Conservation (phyloP, 805 yeast genomes). For the Kazachstania martiniae region DNA sequence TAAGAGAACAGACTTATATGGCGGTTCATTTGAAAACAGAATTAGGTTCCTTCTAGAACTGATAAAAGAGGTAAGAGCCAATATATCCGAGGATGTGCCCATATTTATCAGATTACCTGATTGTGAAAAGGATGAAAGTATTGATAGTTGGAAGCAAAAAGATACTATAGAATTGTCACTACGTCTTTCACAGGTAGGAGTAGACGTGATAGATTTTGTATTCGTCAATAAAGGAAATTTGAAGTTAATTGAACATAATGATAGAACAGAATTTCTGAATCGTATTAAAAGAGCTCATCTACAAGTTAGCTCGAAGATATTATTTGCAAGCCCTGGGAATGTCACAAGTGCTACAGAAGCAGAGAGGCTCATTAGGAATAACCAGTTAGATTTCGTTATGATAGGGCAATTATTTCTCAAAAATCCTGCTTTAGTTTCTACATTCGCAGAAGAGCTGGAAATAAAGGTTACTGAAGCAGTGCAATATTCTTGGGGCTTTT, state of each 20-base stretch:
- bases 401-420: slow-evolving; percentile 37
- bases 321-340: slow-evolving; percentile 40
- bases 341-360: slow-evolving; percentile 30
- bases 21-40: slow-evolving; percentile 53
- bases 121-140: slow-evolving; percentile 30
- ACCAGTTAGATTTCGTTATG: slow-evolving; percentile 37
- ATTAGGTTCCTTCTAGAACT: slow-evolving; percentile 38
- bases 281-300: slow-evolving; percentile 1
- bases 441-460: slow-evolving; percentile 40
- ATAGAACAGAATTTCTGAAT: slow-evolving; percentile 1
- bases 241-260: not conserved
- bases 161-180: slow-evolving; percentile 35
- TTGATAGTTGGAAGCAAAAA: slow-evolving; percentile 33
- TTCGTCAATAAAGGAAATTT: slow-evolving; percentile 31
- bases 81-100: slow-evolving; percentile 34
- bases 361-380: slow-evolving; percentile 32
- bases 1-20: slow-evolving; percentile 50
- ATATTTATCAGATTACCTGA: slow-evolving; percentile 40
- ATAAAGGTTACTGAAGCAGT: slow-evolving; percentile 31
- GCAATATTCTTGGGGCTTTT: slow-evolving; percentile 26
- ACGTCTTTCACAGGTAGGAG: slow-evolving; percentile 32
- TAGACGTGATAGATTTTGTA: slow-evolving; percentile 45
- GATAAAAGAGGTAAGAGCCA: slow-evolving; percentile 34
- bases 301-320: slow-evolving; percentile 7
- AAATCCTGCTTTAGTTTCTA: slow-evolving; percentile 40